Evolutionary conservation across 2,329 filamentous ascomycete species (phyloP).

Genomic region (Pyrenophora teres): DNA sequence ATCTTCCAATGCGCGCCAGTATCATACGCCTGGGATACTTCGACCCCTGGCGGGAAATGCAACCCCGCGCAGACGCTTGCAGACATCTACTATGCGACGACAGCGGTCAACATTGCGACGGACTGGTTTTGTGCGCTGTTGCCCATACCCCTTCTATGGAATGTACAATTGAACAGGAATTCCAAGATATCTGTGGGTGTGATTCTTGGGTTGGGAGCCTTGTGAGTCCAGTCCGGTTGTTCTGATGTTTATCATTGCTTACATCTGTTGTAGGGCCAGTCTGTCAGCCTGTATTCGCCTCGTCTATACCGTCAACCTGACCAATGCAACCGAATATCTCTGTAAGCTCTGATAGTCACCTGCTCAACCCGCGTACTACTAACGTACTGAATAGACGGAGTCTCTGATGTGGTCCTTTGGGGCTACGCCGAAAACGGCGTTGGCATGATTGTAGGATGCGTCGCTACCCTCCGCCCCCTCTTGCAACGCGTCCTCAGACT

Average conservation of each 20-base stretch:
- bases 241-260: constrained; percentile 3
- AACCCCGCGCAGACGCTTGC: constrained; percentile 10
- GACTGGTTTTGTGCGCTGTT: constrained; percentile 13
- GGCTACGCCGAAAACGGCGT: constrained; percentile 13
- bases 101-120: constrained; percentile 12
- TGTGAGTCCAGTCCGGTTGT: constrained; percentile 10
- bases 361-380: neutral
- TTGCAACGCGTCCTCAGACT: constrained; percentile 12
- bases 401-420: constrained; percentile 11
- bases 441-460: constrained; percentile 12
- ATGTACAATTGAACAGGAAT: constrained; percentile 12
- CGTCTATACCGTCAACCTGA: constrained; percentile 11
- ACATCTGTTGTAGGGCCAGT: constrained; percentile 6
- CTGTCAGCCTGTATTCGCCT: constrained; percentile 13
- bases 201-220: constrained; percentile 14
- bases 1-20: constrained; percentile 11
- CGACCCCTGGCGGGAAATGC: constrained; percentile 10
- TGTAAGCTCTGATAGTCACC: neutral
- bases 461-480: constrained; percentile 12
- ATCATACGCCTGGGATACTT: constrained; percentile 13
- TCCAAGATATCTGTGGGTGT: constrained; percentile 15
- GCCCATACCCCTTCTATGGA: constrained; percentile 13
- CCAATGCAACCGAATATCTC: constrained; percentile 8
- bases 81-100: constrained; percentile 13
- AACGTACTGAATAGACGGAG: constrained; percentile 1